Evolutionary conservation across 805 yeast genomes (phyloP).

Genomic region (Saccharomycopsis fibuligera): DNA sequence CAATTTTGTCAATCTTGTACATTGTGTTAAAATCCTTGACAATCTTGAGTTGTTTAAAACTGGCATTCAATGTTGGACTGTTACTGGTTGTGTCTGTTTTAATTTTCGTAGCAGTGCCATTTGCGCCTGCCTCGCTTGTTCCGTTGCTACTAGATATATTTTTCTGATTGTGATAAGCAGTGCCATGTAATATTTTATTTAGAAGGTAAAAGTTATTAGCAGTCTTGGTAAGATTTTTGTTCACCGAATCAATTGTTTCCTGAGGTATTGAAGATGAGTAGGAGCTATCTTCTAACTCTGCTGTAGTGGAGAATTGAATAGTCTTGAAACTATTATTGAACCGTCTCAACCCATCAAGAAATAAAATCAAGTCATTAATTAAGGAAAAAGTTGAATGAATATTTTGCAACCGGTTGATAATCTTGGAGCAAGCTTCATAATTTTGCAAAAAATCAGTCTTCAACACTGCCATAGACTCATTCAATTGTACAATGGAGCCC

Average conservation of each 20-base stretch:
- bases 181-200: constrained; percentile 7
- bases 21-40: constrained; percentile 8
- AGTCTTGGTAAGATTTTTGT: neutral
- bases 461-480: constrained; percentile 31
- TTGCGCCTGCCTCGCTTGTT: neutral
- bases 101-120: neutral
- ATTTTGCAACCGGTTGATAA: constrained; percentile 33
- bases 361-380: constrained; percentile 34
- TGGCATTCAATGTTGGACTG: too few species aligned
- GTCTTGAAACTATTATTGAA: constrained; percentile 11
- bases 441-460: constrained; percentile 34
- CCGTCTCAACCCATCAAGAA: constrained; percentile 32
- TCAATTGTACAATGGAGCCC: constrained; percentile 31
- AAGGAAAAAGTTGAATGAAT: constrained; percentile 34
- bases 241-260: neutral
- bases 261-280: neutral
- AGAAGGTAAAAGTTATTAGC: constrained; percentile 4
- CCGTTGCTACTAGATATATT: neutral
- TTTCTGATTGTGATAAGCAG: neutral
- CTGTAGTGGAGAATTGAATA: neutral
- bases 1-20: constrained; percentile 15
- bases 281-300: neutral
- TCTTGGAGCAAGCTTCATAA: constrained; percentile 33
- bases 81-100: too few species aligned
- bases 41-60: constrained; percentile 14